These are phyloP conservation scores for Pyrus betulifolia DNA, from an alignment of 306 rosid genomes.

Conservation along the genomic window DNA sequence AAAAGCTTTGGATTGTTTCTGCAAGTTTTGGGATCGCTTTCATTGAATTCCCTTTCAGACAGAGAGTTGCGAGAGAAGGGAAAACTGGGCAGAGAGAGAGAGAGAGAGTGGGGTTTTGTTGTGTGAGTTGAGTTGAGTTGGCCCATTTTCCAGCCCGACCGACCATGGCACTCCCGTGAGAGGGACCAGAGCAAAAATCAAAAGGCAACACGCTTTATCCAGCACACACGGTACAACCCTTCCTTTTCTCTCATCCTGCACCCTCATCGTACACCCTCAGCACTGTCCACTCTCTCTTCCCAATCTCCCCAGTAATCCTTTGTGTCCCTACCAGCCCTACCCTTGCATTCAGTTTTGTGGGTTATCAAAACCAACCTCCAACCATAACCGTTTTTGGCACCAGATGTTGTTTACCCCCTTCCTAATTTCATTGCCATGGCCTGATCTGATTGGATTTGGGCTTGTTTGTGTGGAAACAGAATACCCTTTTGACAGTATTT, in stretches of 20 bases:
- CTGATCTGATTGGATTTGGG: conserved; percentile 56
- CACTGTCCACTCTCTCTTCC: neutral
- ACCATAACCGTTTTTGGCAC: conserved; percentile 19
- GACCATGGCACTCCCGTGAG: conserved; percentile 92
- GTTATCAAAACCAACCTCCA: conserved; percentile 33
- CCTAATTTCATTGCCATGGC: neutral
- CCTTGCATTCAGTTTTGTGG: conserved; percentile 23
- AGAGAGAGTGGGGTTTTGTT: conserved; percentile 33
- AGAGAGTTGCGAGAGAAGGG: conserved; percentile 40
- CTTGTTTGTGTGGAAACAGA: conserved; percentile 21
- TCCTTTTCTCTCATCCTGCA: conserved; percentile 33
- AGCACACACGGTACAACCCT: conserved; percentile 15
- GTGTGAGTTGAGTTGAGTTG: conserved; percentile 31
- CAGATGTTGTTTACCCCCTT: neutral
- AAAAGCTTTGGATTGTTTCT: neutral
- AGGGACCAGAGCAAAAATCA: conserved; percentile 46
- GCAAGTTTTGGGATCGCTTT: conserved; percentile 45
- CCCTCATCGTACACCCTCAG: conserved; percentile 32
- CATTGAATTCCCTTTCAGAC: conserved; percentile 53
- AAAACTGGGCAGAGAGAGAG: conserved; percentile 13
- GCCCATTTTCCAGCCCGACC: conserved; percentile 65
- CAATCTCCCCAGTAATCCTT: conserved; percentile 34
- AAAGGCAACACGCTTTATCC: conserved; percentile 24
- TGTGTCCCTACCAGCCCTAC: neutral
- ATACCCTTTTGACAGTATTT: neutral